These are phyloP conservation scores for Sherardia arvensis DNA, from an alignment of 257 asterid genomes.

Conservation along the genomic window DNA sequence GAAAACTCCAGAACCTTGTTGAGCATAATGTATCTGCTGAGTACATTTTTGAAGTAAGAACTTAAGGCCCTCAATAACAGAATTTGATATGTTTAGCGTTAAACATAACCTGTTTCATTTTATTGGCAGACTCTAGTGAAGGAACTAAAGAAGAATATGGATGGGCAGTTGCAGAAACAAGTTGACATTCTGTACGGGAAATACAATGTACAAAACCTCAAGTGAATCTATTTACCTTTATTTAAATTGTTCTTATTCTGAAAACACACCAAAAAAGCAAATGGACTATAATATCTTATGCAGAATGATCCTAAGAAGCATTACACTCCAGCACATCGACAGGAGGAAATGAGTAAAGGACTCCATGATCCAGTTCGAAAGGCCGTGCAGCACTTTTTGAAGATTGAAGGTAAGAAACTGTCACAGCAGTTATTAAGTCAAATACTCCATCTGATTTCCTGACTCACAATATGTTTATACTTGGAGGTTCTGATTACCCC, in stretches of 20 bases:
- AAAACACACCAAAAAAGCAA: neutral
- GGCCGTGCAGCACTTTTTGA: conserved; percentile 69
- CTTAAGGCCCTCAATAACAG: neutral
- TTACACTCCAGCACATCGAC: conserved; percentile 1
- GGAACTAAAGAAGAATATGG: conserved; percentile 55
- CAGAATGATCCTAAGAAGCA: conserved; percentile 25
- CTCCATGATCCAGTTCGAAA: conserved; percentile 39
- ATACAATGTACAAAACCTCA: conserved; percentile 42
- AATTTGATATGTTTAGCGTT: conserved; percentile 4
- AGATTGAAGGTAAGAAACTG: conserved; percentile 61
- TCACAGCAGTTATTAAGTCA: neutral
- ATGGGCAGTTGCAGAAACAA: conserved; percentile 38
- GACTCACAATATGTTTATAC: neutral
- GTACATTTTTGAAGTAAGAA: conserved; percentile 61
- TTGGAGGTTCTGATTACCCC: neutral
- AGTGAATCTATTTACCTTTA: neutral
- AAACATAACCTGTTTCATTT: conserved; percentile 8
- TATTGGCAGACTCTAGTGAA: conserved; percentile 45
- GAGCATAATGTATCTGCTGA: conserved; percentile 76
- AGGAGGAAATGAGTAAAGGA: conserved; percentile 28
- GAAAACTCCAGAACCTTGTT: conserved; percentile 69
- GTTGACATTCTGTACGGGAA: conserved; percentile 40
- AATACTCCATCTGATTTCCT: neutral
- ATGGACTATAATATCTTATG: conserved; percentile 13
- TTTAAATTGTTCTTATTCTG: neutral